Evolutionary conservation across 441 rosid genomes (phyloP), one percentile per base, ranked within the genome.

Genomic region (Flueggea neowawraea): DNA sequence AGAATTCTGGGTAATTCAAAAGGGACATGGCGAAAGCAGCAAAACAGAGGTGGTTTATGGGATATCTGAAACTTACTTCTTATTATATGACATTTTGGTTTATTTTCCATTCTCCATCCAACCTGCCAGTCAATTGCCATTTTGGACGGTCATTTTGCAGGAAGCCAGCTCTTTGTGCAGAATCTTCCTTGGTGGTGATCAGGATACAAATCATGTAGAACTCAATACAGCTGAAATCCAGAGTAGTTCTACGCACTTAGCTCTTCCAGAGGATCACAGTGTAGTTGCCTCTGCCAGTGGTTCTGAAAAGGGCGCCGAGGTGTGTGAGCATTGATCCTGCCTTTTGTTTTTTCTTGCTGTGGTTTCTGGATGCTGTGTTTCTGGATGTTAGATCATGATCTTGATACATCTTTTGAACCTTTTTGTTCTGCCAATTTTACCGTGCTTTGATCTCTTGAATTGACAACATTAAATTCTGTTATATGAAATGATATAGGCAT

Each of bases 131-230:
- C 65, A 57, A 68, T 52, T 52, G 47, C 52, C 33, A 39, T 61
- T 73, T 60, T 75, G 71, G n/a, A 63, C 71, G 80, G 68, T 58
- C 16, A 45, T 69, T 58, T 58, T 76, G 84, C 83, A 84, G 83
- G 80, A 75, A 65, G 45, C 59, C n/a, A 70, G 65, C 52, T 70
- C 64, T 17, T 70, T 86, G 6, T 84, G 87, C 71, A 71, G 74
- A 77, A 79, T 86, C 55, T 66, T 74, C 63, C 73, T 4, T 43
- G 58, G 61, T 14, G 14, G 54, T 54, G 70, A 32, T n/a, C 61
- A 8, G 33, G 60, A 43, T 28, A 39, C 52, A 52, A 58, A 52
- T 52, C n/a, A n/a, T n/a, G n/a, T n/a, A n/a, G n/a, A n/a, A n/a
- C n/a, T n/a, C n/a, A n/a, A n/a, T n/a, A n/a, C n/a, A n/a, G n/a